A percentile compares a stretch with the other conserved stretches of the same genome.
Evolutionary conservation across 2,329 filamentous ascomycete species (phyloP).

Genomic region (Penicillium sclerotigenum): DNA sequence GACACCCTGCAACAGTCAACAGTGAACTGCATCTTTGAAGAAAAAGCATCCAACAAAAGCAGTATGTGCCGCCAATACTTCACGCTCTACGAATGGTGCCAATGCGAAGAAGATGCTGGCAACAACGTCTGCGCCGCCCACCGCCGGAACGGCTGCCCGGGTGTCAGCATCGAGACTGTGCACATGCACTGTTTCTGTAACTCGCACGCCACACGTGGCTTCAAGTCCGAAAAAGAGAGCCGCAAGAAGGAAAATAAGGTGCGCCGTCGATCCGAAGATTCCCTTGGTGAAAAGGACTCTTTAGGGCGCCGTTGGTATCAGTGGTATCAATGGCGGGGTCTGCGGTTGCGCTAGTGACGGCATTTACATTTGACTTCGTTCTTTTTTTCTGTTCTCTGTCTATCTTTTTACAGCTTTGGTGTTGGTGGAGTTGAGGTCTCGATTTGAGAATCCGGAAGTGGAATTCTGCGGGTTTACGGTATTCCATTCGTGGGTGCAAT

Average conservation of each 20-base stretch:
- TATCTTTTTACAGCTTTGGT: slow-evolving; percentile 16
- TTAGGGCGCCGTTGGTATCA: slow-evolving; percentile 23
- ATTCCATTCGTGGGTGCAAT: neutral
- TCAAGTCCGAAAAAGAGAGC: slow-evolving; percentile 32
- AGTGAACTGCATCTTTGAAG: neutral
- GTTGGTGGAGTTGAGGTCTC: slow-evolving; percentile 10
- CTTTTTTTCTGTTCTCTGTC: neutral
- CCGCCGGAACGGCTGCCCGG: slow-evolving; percentile 29
- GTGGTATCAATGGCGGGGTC: slow-evolving; percentile 32
- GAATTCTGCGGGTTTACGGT: neutral
- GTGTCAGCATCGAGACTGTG: slow-evolving; percentile 35
- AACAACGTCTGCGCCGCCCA: slow-evolving; percentile 29
- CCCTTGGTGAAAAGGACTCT: slow-evolving; percentile 27
- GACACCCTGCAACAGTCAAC: neutral
- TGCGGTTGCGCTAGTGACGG: slow-evolving; percentile 21
- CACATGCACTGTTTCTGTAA: slow-evolving; percentile 42
- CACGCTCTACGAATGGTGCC: slow-evolving; percentile 40
- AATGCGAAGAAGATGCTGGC: slow-evolving; percentile 38
- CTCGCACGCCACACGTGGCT: slow-evolving; percentile 33
- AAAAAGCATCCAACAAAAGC: neutral
- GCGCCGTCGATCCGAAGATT: slow-evolving; percentile 22
- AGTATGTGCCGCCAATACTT: slow-evolving; percentile 39
- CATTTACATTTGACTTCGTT: neutral
- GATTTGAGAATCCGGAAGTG: neutral
- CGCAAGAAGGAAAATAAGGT: slow-evolving; percentile 24